Conservation (phyloP, 768 basidiomycete genomes). For the Cystofilobasidium capitatum region DNA sequence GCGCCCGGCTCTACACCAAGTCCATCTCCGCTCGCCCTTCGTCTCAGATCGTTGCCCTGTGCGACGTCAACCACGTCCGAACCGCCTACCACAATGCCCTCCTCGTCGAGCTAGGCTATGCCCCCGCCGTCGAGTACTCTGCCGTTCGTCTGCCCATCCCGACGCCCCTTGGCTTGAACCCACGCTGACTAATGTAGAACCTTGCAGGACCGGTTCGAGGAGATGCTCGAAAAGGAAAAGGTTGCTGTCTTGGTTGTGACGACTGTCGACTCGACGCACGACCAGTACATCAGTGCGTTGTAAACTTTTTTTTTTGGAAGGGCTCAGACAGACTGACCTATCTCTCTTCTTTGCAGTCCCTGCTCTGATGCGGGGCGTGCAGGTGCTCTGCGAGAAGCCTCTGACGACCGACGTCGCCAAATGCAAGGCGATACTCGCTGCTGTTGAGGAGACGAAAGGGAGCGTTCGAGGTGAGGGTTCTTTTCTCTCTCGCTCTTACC, state of each 20-base stretch:
- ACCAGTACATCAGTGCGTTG: constrained; percentile 45
- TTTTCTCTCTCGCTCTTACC: neutral
- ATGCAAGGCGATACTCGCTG: constrained; percentile 45
- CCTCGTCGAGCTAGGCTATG: constrained; percentile 42
- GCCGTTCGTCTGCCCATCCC: constrained; percentile 25
- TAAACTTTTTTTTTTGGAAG: neutral
- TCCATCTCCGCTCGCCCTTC: constrained; percentile 45
- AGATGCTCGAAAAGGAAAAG: constrained; percentile 46
- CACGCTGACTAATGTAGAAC: constrained; percentile 29
- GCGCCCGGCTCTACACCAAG: constrained; percentile 46
- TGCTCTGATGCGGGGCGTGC: neutral
- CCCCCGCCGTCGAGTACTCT: constrained; percentile 31
- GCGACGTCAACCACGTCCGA: constrained; percentile 46
- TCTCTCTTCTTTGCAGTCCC: constrained; percentile 1
- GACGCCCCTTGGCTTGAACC: constrained; percentile 38
- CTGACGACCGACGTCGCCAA: constrained; percentile 50
- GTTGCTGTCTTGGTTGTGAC: constrained; percentile 48
- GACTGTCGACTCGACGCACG: constrained; percentile 47
- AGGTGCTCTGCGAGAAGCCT: constrained; percentile 49
- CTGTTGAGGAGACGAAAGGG: constrained; percentile 43
- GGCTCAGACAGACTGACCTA: neutral
- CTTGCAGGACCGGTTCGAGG: constrained; percentile 39
- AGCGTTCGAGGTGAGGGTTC: constrained; percentile 3
- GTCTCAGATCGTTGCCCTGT: constrained; percentile 44
- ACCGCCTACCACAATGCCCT: constrained; percentile 46